Base-by-base conservation (phyloP, 148 eudicot genomes). In the Bassia scoparia region DNA sequence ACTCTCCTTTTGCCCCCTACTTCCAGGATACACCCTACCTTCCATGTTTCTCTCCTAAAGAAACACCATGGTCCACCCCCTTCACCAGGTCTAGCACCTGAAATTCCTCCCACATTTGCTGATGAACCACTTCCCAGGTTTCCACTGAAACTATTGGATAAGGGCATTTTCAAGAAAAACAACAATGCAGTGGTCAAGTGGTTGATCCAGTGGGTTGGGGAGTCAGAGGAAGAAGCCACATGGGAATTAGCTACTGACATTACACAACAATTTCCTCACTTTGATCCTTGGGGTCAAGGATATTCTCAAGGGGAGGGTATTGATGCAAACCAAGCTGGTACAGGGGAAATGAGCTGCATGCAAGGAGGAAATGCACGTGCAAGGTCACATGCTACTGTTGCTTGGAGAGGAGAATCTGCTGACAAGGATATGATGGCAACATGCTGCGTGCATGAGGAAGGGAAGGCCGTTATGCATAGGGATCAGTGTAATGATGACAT, bases 321-420 rank as follows among this genome's bases (percentile, higher is more conserved):
- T 49, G 54, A 37, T 37, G 1, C 43, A 37, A 37, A 10, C 43
- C 86, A n/a, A n/a, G n/a, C n/a, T n/a, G n/a, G n/a, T n/a, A n/a
- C n/a, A n/a, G n/a, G n/a, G n/a, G n/a, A n/a, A n/a, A n/a, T n/a
- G n/a, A n/a, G n/a, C n/a, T n/a, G n/a, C n/a, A n/a, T n/a, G n/a
- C n/a, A n/a, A n/a, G n/a, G n/a, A n/a, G n/a, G n/a, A n/a, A n/a
- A n/a, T n/a, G n/a, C n/a, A n/a, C n/a, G n/a, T n/a, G n/a, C n/a
- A n/a, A n/a, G n/a, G n/a, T n/a, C n/a, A n/a, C n/a, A n/a, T n/a
- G n/a, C n/a, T n/a, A n/a, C n/a, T n/a, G n/a, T n/a, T n/a, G n/a
- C n/a, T n/a, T n/a, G n/a, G n/a, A n/a, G n/a, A n/a, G n/a, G n/a
- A n/a, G n/a, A n/a, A n/a, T n/a, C n/a, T n/a, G n/a, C n/a, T n/a